Evolutionary conservation across 2,329 filamentous ascomycete species (phyloP), one percentile per base, ranked within the genome.

Genomic region (Ascochyta lentis): DNA sequence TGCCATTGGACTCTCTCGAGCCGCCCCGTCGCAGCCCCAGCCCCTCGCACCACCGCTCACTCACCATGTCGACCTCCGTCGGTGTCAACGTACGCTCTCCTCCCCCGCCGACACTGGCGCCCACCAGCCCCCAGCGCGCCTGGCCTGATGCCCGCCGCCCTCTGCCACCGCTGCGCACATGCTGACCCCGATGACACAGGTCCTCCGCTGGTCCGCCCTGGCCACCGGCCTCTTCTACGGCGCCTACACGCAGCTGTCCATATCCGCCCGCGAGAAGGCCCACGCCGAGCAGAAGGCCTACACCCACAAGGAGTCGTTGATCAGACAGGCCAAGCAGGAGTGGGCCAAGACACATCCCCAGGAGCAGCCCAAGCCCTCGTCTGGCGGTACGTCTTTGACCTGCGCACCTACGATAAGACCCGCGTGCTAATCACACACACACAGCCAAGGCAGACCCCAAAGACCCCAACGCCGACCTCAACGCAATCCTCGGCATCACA

Each of bases 191-290:
- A 60, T 59, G 49, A 46, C 48, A 54, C 79, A 99, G 95, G 94
- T 99, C 79, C 86, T 98, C 79, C 93, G 95, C 81, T 99, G 94
- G 86, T 94, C 92, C 75, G 93, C 93, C 76, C 90, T 99, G 67
- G 90, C 88, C 74, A 84, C 92, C 73, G 95, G 95, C 77, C 82
- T 98, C 76, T 89, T 96, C 81, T 99, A 99, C 83, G 95, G 95
- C 78, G 87, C 96, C 83, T 91, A 89, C 80, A 94, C 96, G 83
- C 95, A 99, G 83, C 84, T 89, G 74, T 85, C 86, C 61, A 89
- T 99, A 78, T 88, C 81, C 67, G 79, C 90, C 54, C 79, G 85
- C 71, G 87, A 92, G 74, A 90, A 88, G 80, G 80, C 84, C 83
- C 87, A 67, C 86, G 88, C 70, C 84, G 86, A 70, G 61, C 82